Percentiles rank a stretch among this genome's conserved stretches.
Evolutionary conservation across 2,329 filamentous ascomycete genomes (phyloP).

Genomic region (Cephalotrichum gorgonifer): DNA sequence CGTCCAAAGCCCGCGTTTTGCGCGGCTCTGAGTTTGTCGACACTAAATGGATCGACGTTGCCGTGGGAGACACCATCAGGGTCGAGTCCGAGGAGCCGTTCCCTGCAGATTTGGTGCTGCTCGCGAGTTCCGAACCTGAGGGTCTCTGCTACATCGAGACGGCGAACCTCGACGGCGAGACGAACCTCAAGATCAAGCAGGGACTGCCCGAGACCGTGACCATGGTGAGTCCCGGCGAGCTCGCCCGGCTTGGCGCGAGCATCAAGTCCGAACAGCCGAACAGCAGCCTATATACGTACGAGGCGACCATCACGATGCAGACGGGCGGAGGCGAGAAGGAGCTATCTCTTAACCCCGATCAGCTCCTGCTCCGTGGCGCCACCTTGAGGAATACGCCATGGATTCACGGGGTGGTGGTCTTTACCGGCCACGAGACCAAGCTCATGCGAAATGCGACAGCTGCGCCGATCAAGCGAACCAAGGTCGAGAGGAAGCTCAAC

Average conservation of each 20-base stretch:
- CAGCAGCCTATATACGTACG: conserved; percentile 96
- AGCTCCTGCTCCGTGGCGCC: conserved; percentile 83
- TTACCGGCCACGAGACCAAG: conserved; percentile 92
- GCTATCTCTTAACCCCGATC: conserved; percentile 78
- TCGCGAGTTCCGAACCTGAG: conserved; percentile 94
- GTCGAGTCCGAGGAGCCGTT: conserved; percentile 94
- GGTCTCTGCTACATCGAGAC: conserved; percentile 98
- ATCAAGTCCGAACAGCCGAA: conserved; percentile 95
- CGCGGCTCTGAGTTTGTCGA: conserved; percentile 77
- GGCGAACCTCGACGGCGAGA: conserved; percentile 94
- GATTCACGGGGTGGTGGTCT: conserved; percentile 69
- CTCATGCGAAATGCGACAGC: conserved; percentile 98
- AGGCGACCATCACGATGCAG: conserved; percentile 87
- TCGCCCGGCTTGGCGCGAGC: conserved; percentile 76
- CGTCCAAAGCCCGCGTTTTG: conserved; percentile 73
- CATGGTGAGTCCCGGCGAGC: conserved; percentile 75
- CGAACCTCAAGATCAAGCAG: conserved; percentile 98
- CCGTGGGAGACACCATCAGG: conserved; percentile 83
- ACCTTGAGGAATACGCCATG: conserved; percentile 93
- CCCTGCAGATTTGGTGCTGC: conserved; percentile 81
- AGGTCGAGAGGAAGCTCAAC: conserved; percentile 90
- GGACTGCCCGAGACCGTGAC: conserved; percentile 84
- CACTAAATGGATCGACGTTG: conserved; percentile 86
- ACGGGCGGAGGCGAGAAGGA: conserved; percentile 89
- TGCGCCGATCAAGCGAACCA: conserved; percentile 93